Percentiles rank a stretch among this genome's conserved stretches.
These are phyloP conservation scores for Tetrastigma voinierianum DNA, from an alignment of 164 flowering plant species.

Conservation along the genomic window DNA sequence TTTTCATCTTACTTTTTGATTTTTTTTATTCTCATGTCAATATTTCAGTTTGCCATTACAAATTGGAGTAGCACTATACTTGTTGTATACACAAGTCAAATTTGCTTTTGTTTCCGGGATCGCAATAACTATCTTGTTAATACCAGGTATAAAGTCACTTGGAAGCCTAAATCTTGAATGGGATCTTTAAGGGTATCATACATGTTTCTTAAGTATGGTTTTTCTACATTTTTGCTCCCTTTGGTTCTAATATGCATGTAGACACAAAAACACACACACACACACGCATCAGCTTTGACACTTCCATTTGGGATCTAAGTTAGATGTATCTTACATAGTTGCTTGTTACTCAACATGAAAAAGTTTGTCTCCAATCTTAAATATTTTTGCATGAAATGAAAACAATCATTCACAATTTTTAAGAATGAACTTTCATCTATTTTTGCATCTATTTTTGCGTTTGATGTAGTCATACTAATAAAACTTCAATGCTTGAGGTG, in stretches of 20 bases:
- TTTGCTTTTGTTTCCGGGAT: constrained; percentile 91
- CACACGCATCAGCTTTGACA: too few species aligned
- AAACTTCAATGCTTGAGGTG: too few species aligned
- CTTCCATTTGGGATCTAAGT: too few species aligned
- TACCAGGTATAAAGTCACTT: constrained; percentile 67
- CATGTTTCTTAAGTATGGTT: neutral
- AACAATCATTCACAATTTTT: too few species aligned
- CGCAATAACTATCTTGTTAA: constrained; percentile 73
- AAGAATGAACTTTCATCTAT: too few species aligned
- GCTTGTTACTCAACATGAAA: too few species aligned
- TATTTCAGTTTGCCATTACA: constrained; percentile 88
- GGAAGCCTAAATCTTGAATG: neutral
- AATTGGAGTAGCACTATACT: constrained; percentile 85
- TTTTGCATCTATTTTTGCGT: too few species aligned
- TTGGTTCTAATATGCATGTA: neutral
- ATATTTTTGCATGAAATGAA: too few species aligned
- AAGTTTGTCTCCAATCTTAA: too few species aligned
- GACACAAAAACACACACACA: too few species aligned
- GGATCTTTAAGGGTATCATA: neutral
- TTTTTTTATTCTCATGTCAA: constrained; percentile 7
- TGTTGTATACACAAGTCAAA: constrained; percentile 88
- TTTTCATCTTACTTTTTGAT: neutral
- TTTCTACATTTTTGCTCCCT: neutral
- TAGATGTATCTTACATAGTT: too few species aligned
- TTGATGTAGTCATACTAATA: too few species aligned